Conservation (phyloP, 176 grass and related monocot species). For the Zoysia japonica region DNA sequence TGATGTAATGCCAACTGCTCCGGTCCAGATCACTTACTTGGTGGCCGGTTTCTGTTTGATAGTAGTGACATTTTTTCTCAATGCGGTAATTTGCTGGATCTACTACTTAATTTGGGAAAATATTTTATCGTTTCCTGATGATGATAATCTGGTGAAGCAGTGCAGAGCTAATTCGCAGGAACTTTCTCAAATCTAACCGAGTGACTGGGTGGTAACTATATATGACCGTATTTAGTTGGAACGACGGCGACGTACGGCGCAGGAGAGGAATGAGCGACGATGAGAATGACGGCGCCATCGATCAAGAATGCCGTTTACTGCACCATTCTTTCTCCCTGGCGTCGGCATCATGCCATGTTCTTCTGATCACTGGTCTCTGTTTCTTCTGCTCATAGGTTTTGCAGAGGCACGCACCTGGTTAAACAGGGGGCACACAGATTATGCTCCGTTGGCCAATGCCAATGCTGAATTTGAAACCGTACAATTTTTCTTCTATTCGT, state of each 20-base stretch:
- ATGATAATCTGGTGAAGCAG: neutral
- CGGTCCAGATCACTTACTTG: too few species aligned
- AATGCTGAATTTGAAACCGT: neutral
- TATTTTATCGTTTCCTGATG: neutral
- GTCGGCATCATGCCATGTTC: too few species aligned
- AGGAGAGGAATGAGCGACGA: constrained; percentile 2
- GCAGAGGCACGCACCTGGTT: neutral
- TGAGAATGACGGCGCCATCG: constrained; percentile 30
- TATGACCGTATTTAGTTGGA: constrained; percentile 17
- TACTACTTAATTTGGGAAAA: neutral
- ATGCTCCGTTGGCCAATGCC: neutral
- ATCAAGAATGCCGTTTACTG: neutral
- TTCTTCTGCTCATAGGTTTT: neutral
- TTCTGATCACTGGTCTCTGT: too few species aligned
- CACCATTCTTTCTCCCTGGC: too few species aligned
- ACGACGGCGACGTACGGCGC: neutral
- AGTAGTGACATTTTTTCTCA: neutral
- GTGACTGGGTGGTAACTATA: neutral
- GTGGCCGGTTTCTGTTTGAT: neutral
- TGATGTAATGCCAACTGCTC: neutral
- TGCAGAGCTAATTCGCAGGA: too few species aligned
- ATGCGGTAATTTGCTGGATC: neutral
- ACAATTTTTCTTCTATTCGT: neutral
- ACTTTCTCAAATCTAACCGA: neutral
- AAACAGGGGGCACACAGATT: neutral